Base-by-base conservation (phyloP, 1,284 basidiomycete genomes). In the Cystobasidium sp. region DNA sequence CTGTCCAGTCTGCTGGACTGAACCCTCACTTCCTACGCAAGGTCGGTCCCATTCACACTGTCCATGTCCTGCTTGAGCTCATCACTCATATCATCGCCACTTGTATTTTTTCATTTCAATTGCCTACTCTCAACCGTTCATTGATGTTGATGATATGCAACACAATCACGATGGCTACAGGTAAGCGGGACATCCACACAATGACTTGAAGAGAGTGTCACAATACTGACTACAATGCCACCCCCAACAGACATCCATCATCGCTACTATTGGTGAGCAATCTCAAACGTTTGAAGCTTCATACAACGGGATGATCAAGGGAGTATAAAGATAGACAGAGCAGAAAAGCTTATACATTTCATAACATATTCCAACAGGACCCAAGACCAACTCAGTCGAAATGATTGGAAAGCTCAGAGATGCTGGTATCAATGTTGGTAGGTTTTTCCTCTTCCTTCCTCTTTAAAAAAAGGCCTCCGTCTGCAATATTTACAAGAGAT, bases 371-470 rank as follows among this genome's bases (percentile, higher is more conserved):
- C 64, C 37, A 78, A 51, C 78, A 93, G 91, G 92, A 68, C 94
- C 95, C 78, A 97, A 96, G 85, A 90, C 89, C 79, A 97, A 97
- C 87, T 87, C 85, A 52, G 88, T 91, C 75, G 93, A 96, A 82
- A 94, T 89, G 84, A 88, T 97, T 78, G 83, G 86, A 59, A 88
- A 91, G 81, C 87, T 97, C 80, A 87, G 90, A 80, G 88, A 88
- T 75, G 93, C 93, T 64, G 94, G 94, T 82, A 91, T 98, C 83
- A 97, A 97, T 86, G 91, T 98, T 82, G 94, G 94, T 95, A 76
- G 77, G 91, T 86, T 37, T 8, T 24, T 49, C 39, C 9, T 49
- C 46, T 41, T n/a, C 24, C 10, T 39, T 31, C 43, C n/a, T 31
- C 14, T 37, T 9, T 6, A 22, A 47, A 22, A 31, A 31, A 31